Evolutionary conservation across 192 early-diverging fungal genomes (phyloP), one percentile per base, ranked within the genome.

Genomic region (Coemansia sp.): DNA sequence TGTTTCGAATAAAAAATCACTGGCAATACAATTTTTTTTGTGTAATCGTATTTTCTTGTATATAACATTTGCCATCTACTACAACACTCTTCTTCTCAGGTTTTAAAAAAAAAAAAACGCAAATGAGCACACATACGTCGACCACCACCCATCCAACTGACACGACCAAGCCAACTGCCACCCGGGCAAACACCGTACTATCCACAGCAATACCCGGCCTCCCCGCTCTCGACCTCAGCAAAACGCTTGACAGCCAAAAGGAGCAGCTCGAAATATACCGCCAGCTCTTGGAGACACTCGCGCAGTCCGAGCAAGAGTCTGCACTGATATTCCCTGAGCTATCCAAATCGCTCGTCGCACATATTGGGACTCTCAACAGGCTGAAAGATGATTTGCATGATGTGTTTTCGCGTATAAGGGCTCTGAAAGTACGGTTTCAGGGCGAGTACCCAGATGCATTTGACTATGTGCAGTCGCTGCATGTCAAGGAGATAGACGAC

Each of bases 401-500:
- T 44, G 40, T 76, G 30, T 76, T 76, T 61, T 62, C 57, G 9
- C 58, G 73, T 33, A 76, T 76, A 27, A 25, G 66, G 6, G 62
- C 62, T 9, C 49, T 76, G 4, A 76, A 76, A 53, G 31, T 38
- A 3, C 73, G 68, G 35, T 76, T 76, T 35, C 62, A 57, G 10
- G 23, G 27, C 7, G 57, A 76, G 52, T 65, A 76, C 16, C 62
- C 73, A 7, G 63, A 69, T 21, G 32, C 64, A 9, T 76, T 69
- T 28, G 67, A 76, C 43, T 76, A 76, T 58, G 73, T 76, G 11
- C 73, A 76, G 38, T 68, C 66, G 2, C 38, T 76, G 46, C 73
- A 76, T 62, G 73, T 69, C 0, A 66, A 65, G n/a, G 66, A 68
- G 47, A 27, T 69, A 52, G 72, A 69, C 11, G 62, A 62, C 42